Base-by-base conservation (phyloP, 2,329 filamentous ascomycete species). In the Cordyceps farinosa region DNA sequence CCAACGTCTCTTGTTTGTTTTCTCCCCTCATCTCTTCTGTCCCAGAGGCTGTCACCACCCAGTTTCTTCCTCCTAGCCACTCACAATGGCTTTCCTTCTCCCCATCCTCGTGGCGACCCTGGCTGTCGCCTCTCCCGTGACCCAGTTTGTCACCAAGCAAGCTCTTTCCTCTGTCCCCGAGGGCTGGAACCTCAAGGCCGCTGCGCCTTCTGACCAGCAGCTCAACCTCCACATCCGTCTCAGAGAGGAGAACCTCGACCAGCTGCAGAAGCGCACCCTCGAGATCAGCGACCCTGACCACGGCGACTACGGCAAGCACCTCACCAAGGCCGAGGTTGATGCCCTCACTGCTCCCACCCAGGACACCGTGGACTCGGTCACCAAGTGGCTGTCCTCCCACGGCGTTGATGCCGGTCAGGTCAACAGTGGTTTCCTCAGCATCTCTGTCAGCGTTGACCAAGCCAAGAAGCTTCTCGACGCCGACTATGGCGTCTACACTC, bases 291-390 rank as follows among this genome's bases (percentile, higher is more conserved):
- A 65, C 42, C 64, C 64, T 48, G 55, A 47, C 6, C 64, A 65
- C 34, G 40, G 15, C 4, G 54, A 63, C 59, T 65, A 65, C 22
- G 64, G 64, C 55, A 63, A 65, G 55, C 64, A 65, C 22, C 45
- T 65, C n/a, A 53, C 54, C 64, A 65, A 65, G 64, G 55, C 48
- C 6, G 64, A 65, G 32, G 48, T 65, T n/a, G 64, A 65, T 44
- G 55, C 64, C 15, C 15, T 65, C 29, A 65, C 64, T 30, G 64
- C 64, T 15, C 64, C 64, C 11, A 57, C 38, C 40, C 54, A 57
- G 38, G 64, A 57, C 8, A 62, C 48, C 8, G 55, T 65, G 2
- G 60, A 57, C 55, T 55, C 64, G 32, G 64, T 65, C 29, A 40
- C 32, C 32, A 34, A 65, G 32, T 65, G 64, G 64, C 60, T 65